Percentiles rank a stretch among this genome's conserved stretches.
phyloP scores from a whole-genome alignment of 1,139 yeast species.

The Nematodospora anomalae region DNA sequence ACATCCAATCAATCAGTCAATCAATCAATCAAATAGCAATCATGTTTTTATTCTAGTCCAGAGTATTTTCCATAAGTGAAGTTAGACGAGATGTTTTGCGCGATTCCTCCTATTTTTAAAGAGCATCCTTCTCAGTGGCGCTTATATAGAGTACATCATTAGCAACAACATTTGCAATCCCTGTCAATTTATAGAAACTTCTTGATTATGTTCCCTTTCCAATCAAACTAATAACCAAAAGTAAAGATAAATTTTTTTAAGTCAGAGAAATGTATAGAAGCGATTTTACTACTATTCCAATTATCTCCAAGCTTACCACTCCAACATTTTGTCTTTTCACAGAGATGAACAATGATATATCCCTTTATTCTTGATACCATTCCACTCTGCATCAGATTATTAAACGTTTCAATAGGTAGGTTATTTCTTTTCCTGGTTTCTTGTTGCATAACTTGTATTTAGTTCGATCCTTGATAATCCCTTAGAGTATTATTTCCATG shows the following conservation, averaged over 20 bases:
- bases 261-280: neutral
- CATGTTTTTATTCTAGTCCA: constrained; percentile 12
- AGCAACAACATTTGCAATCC: neutral
- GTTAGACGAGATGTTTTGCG: neutral
- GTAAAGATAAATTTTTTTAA: neutral
- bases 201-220: neutral
- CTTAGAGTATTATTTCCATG: neutral
- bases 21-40: constrained; percentile 5
- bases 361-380: too few relatives aligned
- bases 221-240: neutral
- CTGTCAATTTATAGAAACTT: neutral
- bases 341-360: too few relatives aligned
- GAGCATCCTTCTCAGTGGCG: neutral
- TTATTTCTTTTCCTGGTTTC: too few relatives aligned
- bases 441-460: too few relatives aligned
- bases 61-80: constrained; percentile 8
- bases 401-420: neutral
- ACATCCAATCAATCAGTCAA: neutral
- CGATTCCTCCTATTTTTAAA: neutral
- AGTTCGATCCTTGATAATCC: neutral
- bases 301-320: neutral
- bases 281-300: neutral
- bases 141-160: neutral
- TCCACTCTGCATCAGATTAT: neutral
- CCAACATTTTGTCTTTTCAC: neutral